Evolutionary conservation across 2,329 filamentous ascomycete species (phyloP).

Genomic region (Diatrype stigma): DNA sequence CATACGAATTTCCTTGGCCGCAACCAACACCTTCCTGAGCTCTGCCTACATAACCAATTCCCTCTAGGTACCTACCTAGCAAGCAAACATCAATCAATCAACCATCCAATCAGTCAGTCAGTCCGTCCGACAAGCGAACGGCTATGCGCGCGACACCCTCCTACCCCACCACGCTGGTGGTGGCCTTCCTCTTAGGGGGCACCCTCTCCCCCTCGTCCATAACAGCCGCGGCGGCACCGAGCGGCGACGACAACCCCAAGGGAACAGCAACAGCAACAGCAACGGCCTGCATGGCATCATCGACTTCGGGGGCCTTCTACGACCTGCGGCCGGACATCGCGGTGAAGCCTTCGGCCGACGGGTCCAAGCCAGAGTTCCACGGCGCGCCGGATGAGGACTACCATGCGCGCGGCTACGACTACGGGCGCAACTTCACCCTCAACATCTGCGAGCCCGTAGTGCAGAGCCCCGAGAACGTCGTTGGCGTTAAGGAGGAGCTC

Average conservation of each 20-base stretch:
- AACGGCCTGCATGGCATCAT: constrained; percentile 51
- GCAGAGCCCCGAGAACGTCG: constrained; percentile 57
- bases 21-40: no score
- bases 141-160: background rate
- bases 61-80: no score
- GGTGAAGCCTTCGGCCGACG: constrained; percentile 36
- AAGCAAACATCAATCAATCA: no score
- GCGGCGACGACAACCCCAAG: constrained; percentile 30
- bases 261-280: constrained; percentile 39
- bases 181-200: constrained; percentile 18
- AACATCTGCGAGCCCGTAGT: constrained; percentile 80
- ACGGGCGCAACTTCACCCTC: constrained; percentile 75
- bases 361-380: constrained; percentile 34
- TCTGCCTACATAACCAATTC: no score
- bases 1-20: no score
- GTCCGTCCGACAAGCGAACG: no score
- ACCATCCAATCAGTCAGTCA: no score
- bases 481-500: constrained; percentile 56
- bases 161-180: background rate
- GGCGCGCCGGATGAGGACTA: constrained; percentile 45
- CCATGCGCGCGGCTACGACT: constrained; percentile 69
- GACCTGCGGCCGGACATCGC: constrained; percentile 55
- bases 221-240: constrained; percentile 26
- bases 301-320: constrained; percentile 54
- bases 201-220: constrained; percentile 20